phyloP scores from a whole-genome alignment of 2,329 filamentous ascomycete species.

The Thyridium curvatum region DNA sequence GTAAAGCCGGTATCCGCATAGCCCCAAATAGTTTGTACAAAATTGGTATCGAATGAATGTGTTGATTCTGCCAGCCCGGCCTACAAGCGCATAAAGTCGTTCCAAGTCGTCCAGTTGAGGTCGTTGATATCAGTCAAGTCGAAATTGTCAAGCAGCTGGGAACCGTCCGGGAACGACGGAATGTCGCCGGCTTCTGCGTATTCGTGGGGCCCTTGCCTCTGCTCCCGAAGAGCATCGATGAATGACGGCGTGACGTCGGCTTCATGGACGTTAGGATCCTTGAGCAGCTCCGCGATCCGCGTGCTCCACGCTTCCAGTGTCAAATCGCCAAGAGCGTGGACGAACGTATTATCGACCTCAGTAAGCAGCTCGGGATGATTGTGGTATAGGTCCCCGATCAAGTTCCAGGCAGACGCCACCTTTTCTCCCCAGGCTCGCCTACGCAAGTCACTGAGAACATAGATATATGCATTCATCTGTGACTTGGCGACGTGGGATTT shows the following conservation, averaged over 20 bases:
- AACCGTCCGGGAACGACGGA: too few relatives aligned
- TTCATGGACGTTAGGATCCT: too few relatives aligned
- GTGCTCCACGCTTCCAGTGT: constrained; percentile 8
- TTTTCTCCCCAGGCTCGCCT: constrained; percentile 7
- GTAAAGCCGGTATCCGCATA: neutral
- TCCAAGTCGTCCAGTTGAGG: too few relatives aligned
- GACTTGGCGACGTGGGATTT: constrained; percentile 4
- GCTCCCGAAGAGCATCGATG: too few relatives aligned
- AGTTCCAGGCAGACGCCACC: constrained; percentile 17
- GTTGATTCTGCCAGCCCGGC: too few relatives aligned
- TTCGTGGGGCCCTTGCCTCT: too few relatives aligned
- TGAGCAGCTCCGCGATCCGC: neutral
- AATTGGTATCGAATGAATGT: too few relatives aligned
- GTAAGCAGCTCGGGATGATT: constrained; percentile 12
- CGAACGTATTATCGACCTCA: constrained; percentile 4
- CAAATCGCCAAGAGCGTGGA: constrained; percentile 6
- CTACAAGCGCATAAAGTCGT: neutral
- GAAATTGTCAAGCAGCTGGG: too few relatives aligned
- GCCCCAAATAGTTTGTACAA: too few relatives aligned
- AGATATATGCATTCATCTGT: constrained; percentile 23
- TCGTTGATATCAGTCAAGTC: too few relatives aligned
- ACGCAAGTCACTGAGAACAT: constrained; percentile 21
- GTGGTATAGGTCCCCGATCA: constrained; percentile 16
- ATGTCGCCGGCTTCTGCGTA: too few relatives aligned
- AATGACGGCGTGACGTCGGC: too few relatives aligned